Evolutionary conservation across 352 stramenopile species (phyloP).

Genomic region (Phytophthora sojae): DNA sequence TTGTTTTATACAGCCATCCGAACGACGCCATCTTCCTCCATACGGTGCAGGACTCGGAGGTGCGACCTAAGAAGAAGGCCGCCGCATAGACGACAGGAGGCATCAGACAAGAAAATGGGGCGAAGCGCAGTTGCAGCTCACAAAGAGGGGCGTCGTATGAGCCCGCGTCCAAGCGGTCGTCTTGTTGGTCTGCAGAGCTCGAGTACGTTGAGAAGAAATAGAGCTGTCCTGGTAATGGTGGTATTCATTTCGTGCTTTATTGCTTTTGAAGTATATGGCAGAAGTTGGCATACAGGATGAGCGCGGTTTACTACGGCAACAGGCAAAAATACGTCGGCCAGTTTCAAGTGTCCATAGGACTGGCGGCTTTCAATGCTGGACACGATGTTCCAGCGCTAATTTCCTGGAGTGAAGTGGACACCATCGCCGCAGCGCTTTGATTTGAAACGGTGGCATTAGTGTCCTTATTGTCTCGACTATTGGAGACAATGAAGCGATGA

Average conservation of each 20-base stretch:
- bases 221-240: slow-evolving; percentile 14
- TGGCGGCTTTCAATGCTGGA: neutral
- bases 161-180: neutral
- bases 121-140: too few relatives aligned
- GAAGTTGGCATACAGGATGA: neutral
- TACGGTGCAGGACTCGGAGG: slow-evolving; percentile 87
- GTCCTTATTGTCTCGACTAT: too few relatives aligned
- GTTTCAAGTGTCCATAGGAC: neutral
- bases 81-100: slow-evolving; percentile 23
- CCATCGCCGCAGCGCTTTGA: too few relatives aligned
- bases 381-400: neutral
- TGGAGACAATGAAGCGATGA: too few relatives aligned
- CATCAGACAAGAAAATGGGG: neutral
- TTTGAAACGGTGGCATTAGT: too few relatives aligned
- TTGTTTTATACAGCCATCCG: slow-evolving; percentile 73
- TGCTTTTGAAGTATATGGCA: neutral
- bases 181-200: slow-evolving; percentile 1
- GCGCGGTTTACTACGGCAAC: neutral
- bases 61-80: slow-evolving; percentile 80
- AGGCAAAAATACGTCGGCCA: neutral
- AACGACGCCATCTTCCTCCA: slow-evolving; percentile 95
- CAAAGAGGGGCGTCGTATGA: too few relatives aligned
- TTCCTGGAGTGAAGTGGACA: neutral
- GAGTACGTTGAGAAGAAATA: slow-evolving; percentile 33
- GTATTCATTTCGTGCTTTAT: slow-evolving; percentile 13